Evolutionary conservation across 2,329 filamentous ascomycete genomes (phyloP), one percentile per base, ranked within the genome.

Genomic region (Pleoardoris graminearum): DNA sequence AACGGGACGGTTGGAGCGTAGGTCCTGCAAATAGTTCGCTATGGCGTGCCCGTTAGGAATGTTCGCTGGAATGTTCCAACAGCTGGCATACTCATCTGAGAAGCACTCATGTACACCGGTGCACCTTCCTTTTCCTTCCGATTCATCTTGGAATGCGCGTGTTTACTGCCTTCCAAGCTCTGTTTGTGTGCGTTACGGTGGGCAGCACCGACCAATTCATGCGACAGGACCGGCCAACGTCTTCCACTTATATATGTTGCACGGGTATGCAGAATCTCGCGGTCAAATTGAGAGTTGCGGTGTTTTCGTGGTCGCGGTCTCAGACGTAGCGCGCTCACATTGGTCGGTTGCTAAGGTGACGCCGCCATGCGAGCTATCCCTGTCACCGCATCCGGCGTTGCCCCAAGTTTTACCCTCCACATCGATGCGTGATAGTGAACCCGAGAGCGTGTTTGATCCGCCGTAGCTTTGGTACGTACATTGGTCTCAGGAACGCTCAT

Each of bases 21-120:
- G 81, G 60, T 86, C 84, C 61, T 86, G 80, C 30, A 91, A 82
- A 71, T 91, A 92, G 54, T 80, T 79, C 60, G 85, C 88, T 91
- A 74, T 55, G 32, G 45, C 33, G 42, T 23, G 30, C 52, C 25
- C n/a, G 51, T 70, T 59, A 67, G 57, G 47, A 58, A 19, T n/a
- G 54, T 45, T 19, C 41, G 30, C 27, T 38, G 32, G 23, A 56
- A 60, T 58, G 53, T 48, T 38, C 33, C 22, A 14, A 35, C 23
- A 35, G 16, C 21, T 43, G 52, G n/a, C 72, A 49, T 66, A 76
- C 73, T 68, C 69, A 75, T 73, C 59, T 75, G 71, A 42, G 68
- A 58, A 17, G 66, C 62, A 30, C 68, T 65, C 61, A 75, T 74
- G 52, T 66, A 74, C 22, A 65, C 62, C 32, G 71, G 70, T 48